Percentiles rank a stretch among this genome's conserved stretches.
These are phyloP conservation scores for Achaetomium macrosporum DNA, from an alignment of 2,329 filamentous ascomycete genomes.

Conservation along the genomic window DNA sequence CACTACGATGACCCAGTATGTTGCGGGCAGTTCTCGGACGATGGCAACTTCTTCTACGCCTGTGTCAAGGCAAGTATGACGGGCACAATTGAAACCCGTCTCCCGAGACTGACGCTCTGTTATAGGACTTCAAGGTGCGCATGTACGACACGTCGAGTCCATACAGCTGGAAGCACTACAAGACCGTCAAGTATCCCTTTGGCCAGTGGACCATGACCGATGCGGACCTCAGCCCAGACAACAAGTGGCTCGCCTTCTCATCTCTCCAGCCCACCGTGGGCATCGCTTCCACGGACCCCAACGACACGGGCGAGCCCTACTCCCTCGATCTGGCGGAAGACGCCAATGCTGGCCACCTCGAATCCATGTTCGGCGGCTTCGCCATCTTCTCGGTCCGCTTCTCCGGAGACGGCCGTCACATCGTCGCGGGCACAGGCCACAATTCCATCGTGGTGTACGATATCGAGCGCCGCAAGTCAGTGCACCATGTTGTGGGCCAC, in stretches of 20 bases:
- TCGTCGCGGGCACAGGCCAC: conserved; percentile 81
- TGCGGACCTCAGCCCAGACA: conserved; percentile 84
- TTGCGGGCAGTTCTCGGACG: conserved; percentile 92
- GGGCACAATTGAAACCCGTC: no score
- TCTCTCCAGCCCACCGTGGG: conserved; percentile 82
- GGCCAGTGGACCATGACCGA: conserved; percentile 97
- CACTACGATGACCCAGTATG: conserved; percentile 84
- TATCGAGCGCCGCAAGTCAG: conserved; percentile 69
- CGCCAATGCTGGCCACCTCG: conserved; percentile 24
- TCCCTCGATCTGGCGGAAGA: conserved; percentile 64
- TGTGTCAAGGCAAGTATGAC: conserved; percentile 19
- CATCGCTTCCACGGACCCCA: conserved; percentile 79
- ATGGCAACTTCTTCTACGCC: conserved; percentile 86
- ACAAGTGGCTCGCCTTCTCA: conserved; percentile 84
- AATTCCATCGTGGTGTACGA: conserved; percentile 84
- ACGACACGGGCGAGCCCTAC: conserved; percentile 72
- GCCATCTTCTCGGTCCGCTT: conserved; percentile 88
- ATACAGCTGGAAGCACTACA: conserved; percentile 94
- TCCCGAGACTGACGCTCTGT: neutral
- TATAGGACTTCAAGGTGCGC: conserved; percentile 79
- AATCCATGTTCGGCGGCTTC: conserved; percentile 35
- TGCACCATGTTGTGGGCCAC: conserved; percentile 74
- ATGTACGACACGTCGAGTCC: conserved; percentile 98
- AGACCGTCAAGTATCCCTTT: conserved; percentile 75
- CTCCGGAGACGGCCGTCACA: conserved; percentile 82